Conservation (phyloP, 345 rosid genomes). For the Sonneratia alba region DNA sequence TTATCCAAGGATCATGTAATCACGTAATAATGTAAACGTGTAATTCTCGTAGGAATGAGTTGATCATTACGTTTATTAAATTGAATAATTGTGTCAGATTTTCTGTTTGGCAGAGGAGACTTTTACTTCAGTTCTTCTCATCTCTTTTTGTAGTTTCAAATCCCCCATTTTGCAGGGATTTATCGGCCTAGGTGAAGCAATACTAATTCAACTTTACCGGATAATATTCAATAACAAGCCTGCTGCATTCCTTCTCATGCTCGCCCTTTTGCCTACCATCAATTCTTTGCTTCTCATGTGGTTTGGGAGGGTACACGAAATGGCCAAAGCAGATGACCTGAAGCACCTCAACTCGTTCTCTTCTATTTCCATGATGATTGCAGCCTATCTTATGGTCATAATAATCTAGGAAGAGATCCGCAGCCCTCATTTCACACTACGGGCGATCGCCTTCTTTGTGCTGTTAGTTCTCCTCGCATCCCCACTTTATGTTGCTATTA, state of each 20-base stretch:
- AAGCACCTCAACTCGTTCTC: slow-evolving; percentile 37
- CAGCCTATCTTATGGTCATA: slow-evolving; percentile 34
- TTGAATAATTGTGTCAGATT: too few relatives aligned
- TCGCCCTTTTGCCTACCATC: slow-evolving; percentile 28
- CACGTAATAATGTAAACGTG: too few relatives aligned
- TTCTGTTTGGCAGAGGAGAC: too few relatives aligned
- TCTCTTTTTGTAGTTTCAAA: neutral
- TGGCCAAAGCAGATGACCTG: slow-evolving; percentile 23
- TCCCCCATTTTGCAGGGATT: slow-evolving; percentile 32
- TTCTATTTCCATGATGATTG: slow-evolving; percentile 27
- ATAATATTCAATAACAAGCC: slow-evolving; percentile 28
- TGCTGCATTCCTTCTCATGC: slow-evolving; percentile 26
- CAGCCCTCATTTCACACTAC: slow-evolving; percentile 11
- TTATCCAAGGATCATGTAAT: too few relatives aligned
- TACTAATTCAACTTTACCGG: slow-evolving; percentile 40
- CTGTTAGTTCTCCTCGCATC: slow-evolving; percentile 31
- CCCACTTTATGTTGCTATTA: slow-evolving; percentile 26
- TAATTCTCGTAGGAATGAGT: too few relatives aligned
- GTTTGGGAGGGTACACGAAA: slow-evolving; percentile 30
- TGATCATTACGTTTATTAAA: too few relatives aligned
- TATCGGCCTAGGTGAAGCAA: slow-evolving; percentile 46
- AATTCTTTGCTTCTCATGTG: slow-evolving; percentile 34
- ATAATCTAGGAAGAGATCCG: slow-evolving; percentile 29
- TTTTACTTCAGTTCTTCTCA: too few relatives aligned
- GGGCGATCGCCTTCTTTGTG: slow-evolving; percentile 17